Percentiles rank a stretch among this genome's conserved stretches.
Evolutionary conservation across 129 eudicot species (phyloP).

Genomic region (Centella asiatica): DNA sequence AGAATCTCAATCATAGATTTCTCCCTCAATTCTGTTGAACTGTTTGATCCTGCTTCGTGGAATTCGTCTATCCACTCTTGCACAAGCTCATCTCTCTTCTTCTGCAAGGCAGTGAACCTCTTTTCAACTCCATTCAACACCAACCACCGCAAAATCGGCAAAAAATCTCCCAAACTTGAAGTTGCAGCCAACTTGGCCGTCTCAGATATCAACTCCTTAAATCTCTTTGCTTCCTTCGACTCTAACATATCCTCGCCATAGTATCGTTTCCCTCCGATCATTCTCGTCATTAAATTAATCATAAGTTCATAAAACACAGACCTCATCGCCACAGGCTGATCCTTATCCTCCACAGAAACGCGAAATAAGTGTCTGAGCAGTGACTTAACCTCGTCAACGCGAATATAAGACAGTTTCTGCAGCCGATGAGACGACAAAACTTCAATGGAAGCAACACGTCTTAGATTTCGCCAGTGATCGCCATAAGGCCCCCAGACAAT

Average conservation of each 20-base stretch:
- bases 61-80: slow-evolving; percentile 40
- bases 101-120: slow-evolving; percentile 17
- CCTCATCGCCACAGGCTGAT: slow-evolving; percentile 27
- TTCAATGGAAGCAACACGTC: slow-evolving; percentile 24
- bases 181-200: slow-evolving; percentile 18
- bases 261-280: slow-evolving; percentile 47
- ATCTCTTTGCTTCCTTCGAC: slow-evolving; percentile 27
- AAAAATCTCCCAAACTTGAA: slow-evolving; percentile 34
- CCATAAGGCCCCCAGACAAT: slow-evolving; percentile 60
- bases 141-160: slow-evolving; percentile 44
- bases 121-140: slow-evolving; percentile 22
- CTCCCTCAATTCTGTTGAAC: slow-evolving; percentile 3
- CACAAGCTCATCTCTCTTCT: slow-evolving; percentile 34
- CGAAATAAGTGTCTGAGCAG: not conserved
- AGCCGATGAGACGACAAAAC: slow-evolving; percentile 28
- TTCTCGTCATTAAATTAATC: slow-evolving; percentile 43
- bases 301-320: slow-evolving; percentile 30
- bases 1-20: slow-evolving; percentile 44
- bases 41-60: slow-evolving; percentile 2
- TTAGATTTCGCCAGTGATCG: slow-evolving; percentile 49
- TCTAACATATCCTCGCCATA: slow-evolving; percentile 23
- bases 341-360: not conserved
- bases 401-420: slow-evolving; percentile 2
- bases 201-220: slow-evolving; percentile 37
- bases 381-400: slow-evolving; percentile 1